Base-by-base conservation (phyloP, 129 eudicot genomes). In the Pulicaria dysenterica region DNA sequence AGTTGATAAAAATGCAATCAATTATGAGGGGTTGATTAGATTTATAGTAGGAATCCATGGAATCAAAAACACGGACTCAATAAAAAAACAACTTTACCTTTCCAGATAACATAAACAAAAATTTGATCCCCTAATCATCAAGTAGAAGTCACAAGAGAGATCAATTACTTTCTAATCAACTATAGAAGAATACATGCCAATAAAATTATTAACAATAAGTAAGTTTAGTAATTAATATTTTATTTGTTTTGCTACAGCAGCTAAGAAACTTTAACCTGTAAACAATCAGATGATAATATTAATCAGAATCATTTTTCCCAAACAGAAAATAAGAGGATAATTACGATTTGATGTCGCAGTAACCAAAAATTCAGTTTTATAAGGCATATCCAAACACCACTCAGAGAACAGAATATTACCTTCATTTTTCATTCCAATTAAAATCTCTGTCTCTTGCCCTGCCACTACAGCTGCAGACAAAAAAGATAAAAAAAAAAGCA, bases 401-500 rank as follows among this genome's bases (percentile, higher is more conserved):
- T 8, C 3, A 41, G 50, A 40, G 24, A n/a, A n/a, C n/a, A n/a
- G n/a, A 60, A 47, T 14, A 58, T 74, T 83, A 94, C 98, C 98
- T 51, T 94, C 96, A 63, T 94, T 86, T 86, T 94, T 88, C 75
- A 94, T 55, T 75, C 99, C 99, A 75, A 90, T 83, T 55, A 90
- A 78, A 51, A 94, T 78, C 76, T 88, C 96, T n/a, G 91, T 83
- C 67, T 86, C 86, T 85, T 94, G 89, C 75, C 99, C 99, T 43
- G 99, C 97, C 37, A 57, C 78, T 41, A 94, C 85, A 57, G 62
- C 99, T 94, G 94, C 72, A 81, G 53, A 81, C 50, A 45, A 24
- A 42, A 45, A 61, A n/a, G n/a, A n/a, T n/a, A n/a, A n/a, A 24
- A n/a, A n/a, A n/a, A n/a, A n/a, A 9, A 47, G 34, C 13, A 47